A percentile compares a stretch with the other conserved stretches of the same genome.
Conservation (phyloP, 2,329 filamentous ascomycete genomes). For the Gnomoniopsis sp. region DNA sequence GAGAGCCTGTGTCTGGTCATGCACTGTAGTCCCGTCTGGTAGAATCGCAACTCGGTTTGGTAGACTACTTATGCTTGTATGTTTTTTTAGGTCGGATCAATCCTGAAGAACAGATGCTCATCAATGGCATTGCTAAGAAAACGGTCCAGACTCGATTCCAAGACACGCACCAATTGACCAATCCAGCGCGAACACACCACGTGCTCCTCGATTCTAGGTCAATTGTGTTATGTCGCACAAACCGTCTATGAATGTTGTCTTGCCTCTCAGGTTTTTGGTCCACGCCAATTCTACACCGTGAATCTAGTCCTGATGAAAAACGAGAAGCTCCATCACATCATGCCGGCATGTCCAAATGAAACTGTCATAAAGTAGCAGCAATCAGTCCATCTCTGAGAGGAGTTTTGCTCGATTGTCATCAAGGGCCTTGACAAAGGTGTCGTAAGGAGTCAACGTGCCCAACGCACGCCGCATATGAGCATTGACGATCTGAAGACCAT, state of each 20-base stretch:
- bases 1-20: too few species aligned
- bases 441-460: constrained; percentile 82
- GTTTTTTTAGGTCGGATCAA: too few species aligned
- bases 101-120: too few species aligned
- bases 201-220: neutral
- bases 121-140: too few species aligned
- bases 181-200: too few species aligned
- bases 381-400: constrained; percentile 40
- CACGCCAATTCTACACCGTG: neutral
- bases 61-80: too few species aligned
- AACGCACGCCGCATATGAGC: constrained; percentile 87
- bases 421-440: constrained; percentile 72
- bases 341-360: neutral
- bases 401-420: constrained; percentile 52
- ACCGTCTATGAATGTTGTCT: neutral
- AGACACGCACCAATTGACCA: too few species aligned
- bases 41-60: too few species aligned
- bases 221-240: neutral
- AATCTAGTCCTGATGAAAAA: neutral
- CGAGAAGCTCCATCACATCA: neutral
- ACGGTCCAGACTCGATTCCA: too few species aligned
- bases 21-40: too few species aligned
- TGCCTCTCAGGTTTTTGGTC: neutral
- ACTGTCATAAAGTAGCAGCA: too few species aligned
- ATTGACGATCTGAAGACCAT: constrained; percentile 83